Conservation (phyloP, 2,329 filamentous ascomycete species). For the Teratosphaeria nubilosa region DNA sequence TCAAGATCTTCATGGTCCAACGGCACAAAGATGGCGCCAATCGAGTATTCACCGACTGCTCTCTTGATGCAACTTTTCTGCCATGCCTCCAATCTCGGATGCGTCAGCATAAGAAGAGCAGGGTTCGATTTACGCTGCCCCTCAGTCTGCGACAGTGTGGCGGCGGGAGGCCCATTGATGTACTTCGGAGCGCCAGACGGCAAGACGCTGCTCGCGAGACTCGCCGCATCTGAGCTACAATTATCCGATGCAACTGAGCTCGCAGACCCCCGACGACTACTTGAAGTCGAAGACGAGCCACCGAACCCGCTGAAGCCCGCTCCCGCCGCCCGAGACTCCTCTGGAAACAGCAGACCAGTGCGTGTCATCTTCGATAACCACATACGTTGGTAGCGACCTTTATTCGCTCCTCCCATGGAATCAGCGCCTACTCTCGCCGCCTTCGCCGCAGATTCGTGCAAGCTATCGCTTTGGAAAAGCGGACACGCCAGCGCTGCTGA, state of each 20-base stretch:
- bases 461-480: constrained; percentile 4
- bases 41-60: constrained; percentile 2
- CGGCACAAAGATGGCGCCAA: constrained; percentile 6
- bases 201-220: constrained; percentile 1
- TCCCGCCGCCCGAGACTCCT: constrained; percentile 3
- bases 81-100: constrained; percentile 3
- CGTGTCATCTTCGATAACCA: constrained; percentile 8
- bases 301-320: constrained; percentile 5
- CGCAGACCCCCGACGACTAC: constrained; percentile 4
- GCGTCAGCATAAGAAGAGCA: constrained; percentile 4
- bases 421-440: constrained; percentile 2
- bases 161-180: constrained; percentile 1
- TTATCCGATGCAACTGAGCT: constrained; percentile 3
- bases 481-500: constrained; percentile 2
- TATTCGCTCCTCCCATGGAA: not conserved
- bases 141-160: not conserved
- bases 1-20: constrained; percentile 1
- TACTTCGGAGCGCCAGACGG: not conserved
- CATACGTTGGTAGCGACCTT: constrained; percentile 6
- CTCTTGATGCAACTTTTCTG: constrained; percentile 3
- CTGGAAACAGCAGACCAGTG: constrained; percentile 6
- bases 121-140: not conserved
- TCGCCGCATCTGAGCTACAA: not conserved
- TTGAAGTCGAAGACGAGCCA: constrained; percentile 4
- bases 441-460: constrained; percentile 8